A percentile compares a stretch with the other conserved stretches of the same genome.
These are phyloP conservation scores for Hysterangium stoloniferum DNA, from an alignment of 768 basidiomycete species.

Conservation along the genomic window DNA sequence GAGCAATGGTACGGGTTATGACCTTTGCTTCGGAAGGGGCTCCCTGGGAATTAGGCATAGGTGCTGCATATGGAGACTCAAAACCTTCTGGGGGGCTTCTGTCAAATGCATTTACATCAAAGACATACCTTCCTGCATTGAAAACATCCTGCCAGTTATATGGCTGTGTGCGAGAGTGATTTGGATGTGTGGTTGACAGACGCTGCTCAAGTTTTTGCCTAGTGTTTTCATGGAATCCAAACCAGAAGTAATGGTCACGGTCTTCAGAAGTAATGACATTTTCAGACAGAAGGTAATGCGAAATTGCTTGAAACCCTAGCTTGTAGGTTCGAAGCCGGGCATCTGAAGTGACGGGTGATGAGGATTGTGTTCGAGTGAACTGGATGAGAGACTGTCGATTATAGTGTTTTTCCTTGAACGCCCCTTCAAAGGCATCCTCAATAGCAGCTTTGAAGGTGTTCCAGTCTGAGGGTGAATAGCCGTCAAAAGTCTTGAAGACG, in stretches of 20 bases:
- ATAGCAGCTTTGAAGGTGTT: neutral
- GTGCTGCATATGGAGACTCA: too few species aligned
- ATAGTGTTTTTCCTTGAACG: neutral
- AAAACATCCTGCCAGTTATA: neutral
- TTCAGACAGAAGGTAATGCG: neutral
- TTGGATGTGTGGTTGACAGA: neutral
- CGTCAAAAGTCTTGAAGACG: conserved; percentile 1
- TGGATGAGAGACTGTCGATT: neutral
- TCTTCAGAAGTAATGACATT: neutral
- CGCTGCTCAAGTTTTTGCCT: neutral
- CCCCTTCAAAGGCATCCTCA: neutral
- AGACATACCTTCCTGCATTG: neutral
- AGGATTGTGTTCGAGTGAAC: neutral
- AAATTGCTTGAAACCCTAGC: neutral
- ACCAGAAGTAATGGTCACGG: neutral
- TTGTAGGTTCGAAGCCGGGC: neutral
- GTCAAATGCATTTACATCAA: neutral
- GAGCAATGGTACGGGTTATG: neutral
- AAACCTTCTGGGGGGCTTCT: neutral
- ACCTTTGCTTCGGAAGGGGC: neutral
- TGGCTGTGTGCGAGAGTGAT: neutral
- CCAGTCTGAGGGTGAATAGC: neutral
- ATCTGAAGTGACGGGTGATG: neutral
- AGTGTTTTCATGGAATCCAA: conserved; percentile 3
- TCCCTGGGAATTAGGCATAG: conserved; percentile 1